A percentile compares a stretch with the other conserved stretches of the same genome.
These are phyloP conservation scores for Pisolithus sp. DNA, from an alignment of 768 basidiomycete genomes.

Conservation along the genomic window DNA sequence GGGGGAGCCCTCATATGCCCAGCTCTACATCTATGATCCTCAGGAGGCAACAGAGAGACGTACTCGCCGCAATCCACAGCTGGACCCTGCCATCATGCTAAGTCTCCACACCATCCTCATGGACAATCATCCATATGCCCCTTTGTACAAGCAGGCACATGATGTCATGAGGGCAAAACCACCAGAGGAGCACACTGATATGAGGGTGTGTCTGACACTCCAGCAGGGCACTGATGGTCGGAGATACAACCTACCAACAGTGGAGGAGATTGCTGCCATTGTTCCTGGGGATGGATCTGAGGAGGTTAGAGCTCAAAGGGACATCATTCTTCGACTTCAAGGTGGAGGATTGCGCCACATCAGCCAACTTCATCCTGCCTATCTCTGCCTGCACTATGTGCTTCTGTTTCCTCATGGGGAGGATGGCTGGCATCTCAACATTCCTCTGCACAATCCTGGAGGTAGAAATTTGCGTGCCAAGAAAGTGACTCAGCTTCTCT, in stretches of 20 bases:
- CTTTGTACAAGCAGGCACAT: constrained; percentile 23
- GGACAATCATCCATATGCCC: constrained; percentile 19
- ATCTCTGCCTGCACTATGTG: constrained; percentile 34
- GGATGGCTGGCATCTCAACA: constrained; percentile 27
- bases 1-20: constrained; percentile 25
- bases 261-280: constrained; percentile 35
- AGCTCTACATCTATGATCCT: constrained; percentile 29
- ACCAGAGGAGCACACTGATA: constrained; percentile 3
- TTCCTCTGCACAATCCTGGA: constrained; percentile 1
- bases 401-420: constrained; percentile 36
- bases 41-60: constrained; percentile 17
- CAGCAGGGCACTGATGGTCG: constrained; percentile 18
- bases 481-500: neutral
- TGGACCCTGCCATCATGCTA: constrained; percentile 14
- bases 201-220: constrained; percentile 4
- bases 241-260: constrained; percentile 37
- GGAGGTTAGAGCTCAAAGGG: constrained; percentile 12
- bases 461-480: neutral
- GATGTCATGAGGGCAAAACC: constrained; percentile 16
- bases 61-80: constrained; percentile 20
- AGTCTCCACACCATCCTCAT: constrained; percentile 17
- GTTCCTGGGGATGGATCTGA: constrained; percentile 24
- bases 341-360: constrained; percentile 25
- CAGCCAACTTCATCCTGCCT: constrained; percentile 28
- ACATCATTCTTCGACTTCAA: constrained; percentile 28